Base-by-base conservation (phyloP, 768 basidiomycete genomes). In the Leccinum barrowsii region DNA sequence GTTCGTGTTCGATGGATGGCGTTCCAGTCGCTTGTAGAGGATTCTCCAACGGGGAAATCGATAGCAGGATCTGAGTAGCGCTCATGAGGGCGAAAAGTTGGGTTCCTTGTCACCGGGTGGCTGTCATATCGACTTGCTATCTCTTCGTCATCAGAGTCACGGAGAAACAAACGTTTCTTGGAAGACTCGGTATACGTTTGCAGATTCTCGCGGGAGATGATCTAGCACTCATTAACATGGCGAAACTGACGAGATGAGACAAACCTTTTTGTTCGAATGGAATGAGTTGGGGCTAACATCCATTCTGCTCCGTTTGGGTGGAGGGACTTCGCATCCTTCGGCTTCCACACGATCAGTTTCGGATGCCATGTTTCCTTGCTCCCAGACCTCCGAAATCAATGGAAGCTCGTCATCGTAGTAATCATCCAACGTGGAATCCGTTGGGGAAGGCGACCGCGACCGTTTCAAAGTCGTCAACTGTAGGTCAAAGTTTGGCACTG, bases 401-500 rank as follows among this genome's bases (percentile, higher is more conserved):
- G 72, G 71, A 13, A 78, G 56, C 17, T 75, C 42, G 19, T 44
- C 77, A 42, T 74, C 72, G 37, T 67, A 70, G 37, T 78, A 78
- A 30, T 67, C 68, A 54, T 71, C 65, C 21, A 65, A 65, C 35
- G 63, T 28, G 15, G 54, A 55, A 12, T 55, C 60, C 1, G 1
- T 21, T 30, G 55, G 28, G 19, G 59, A 37, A 44, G 69, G 51
- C 8, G 73, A 72, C 24, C 54, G 54, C 62, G 57, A 58, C 63
- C 69, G 60, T 61, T 62, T 56, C 52, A 67, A 54, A 48, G 66
- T 63, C 49, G 80, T 69, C 50, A 86, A 78, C 52, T 82, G 74
- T 22, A 87, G 61, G 58, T 82, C 76, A 59, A 84, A 84, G 59
- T 82, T 75, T 24, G 80, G 76, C 3, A 63, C 59, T 7, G 70